Conservation (phyloP, 768 basidiomycete genomes). For the Suillus alpinus region DNA sequence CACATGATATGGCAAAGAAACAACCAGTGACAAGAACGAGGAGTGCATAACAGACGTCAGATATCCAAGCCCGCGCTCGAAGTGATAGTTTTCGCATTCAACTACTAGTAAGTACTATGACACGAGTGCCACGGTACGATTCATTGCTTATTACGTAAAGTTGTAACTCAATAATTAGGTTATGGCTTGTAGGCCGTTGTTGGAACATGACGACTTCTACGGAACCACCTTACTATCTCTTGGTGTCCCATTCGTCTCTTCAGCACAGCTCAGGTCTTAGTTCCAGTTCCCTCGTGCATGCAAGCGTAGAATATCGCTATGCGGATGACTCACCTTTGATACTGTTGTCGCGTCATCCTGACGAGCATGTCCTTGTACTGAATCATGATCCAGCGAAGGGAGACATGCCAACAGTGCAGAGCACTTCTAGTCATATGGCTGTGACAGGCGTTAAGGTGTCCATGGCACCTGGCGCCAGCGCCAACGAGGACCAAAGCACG, state of each 20-base stretch:
- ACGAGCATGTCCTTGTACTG: slow-evolving; percentile 74
- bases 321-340: slow-evolving; percentile 72
- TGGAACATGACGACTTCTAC: slow-evolving; percentile 15
- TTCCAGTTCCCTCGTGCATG: slow-evolving; percentile 48
- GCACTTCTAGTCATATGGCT: slow-evolving; percentile 44
- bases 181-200: background rate
- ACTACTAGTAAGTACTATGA: too few species aligned
- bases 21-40: slow-evolving; percentile 49
- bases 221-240: slow-evolving; percentile 62
- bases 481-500: slow-evolving; percentile 43
- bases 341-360: slow-evolving; percentile 54
- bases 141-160: slow-evolving; percentile 5
- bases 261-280: slow-evolving; percentile 37
- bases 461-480: slow-evolving; percentile 70
- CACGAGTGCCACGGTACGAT: background rate
- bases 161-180: background rate
- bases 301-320: slow-evolving; percentile 78
- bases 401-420: slow-evolving; percentile 46
- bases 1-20: slow-evolving; percentile 60
- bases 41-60: slow-evolving; percentile 51
- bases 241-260: slow-evolving; percentile 58
- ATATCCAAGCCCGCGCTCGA: slow-evolving; percentile 47
- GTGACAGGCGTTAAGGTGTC: slow-evolving; percentile 62
- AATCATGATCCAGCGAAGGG: slow-evolving; percentile 54
- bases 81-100: slow-evolving; percentile 31